Evolutionary conservation across 2,329 filamentous ascomycete species (phyloP).

Genomic region (Ascochyta koolunga): DNA sequence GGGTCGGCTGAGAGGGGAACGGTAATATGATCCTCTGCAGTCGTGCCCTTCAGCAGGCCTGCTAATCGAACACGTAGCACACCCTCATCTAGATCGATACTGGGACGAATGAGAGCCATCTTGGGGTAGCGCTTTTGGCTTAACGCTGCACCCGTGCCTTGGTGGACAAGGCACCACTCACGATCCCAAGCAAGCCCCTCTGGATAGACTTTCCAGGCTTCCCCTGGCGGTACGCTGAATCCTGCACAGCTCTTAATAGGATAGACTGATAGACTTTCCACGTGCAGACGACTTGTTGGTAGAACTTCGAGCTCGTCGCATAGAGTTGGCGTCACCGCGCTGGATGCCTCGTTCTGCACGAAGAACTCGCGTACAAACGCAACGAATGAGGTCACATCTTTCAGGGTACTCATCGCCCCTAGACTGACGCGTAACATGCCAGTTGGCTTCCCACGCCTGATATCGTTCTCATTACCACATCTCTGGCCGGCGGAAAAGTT

Average conservation of each 20-base stretch:
- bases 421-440: constrained; percentile 85
- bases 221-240: constrained; percentile 68
- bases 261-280: constrained; percentile 68
- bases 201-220: constrained; percentile 74
- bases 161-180: constrained; percentile 93
- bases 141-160: constrained; percentile 80
- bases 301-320: constrained; percentile 31
- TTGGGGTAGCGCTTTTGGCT: constrained; percentile 87
- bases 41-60: constrained; percentile 42
- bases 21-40: constrained; percentile 45
- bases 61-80: constrained; percentile 66
- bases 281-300: constrained; percentile 44
- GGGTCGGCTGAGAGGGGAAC: constrained; percentile 73
- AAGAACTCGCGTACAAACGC: constrained; percentile 65
- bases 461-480: constrained; percentile 82
- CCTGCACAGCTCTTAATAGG: constrained; percentile 95
- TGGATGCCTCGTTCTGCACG: constrained; percentile 37
- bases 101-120: constrained; percentile 84
- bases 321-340: constrained; percentile 26
- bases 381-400: constrained; percentile 75
- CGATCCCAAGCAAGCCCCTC: constrained; percentile 94
- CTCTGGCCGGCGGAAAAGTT: constrained; percentile 86
- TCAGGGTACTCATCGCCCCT: constrained; percentile 83
- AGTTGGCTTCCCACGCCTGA: constrained; percentile 83
- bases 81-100: constrained; percentile 71